phyloP scores from a whole-genome alignment of 2,329 filamentous ascomycete species.

The Coniochaeta ligniaria region DNA sequence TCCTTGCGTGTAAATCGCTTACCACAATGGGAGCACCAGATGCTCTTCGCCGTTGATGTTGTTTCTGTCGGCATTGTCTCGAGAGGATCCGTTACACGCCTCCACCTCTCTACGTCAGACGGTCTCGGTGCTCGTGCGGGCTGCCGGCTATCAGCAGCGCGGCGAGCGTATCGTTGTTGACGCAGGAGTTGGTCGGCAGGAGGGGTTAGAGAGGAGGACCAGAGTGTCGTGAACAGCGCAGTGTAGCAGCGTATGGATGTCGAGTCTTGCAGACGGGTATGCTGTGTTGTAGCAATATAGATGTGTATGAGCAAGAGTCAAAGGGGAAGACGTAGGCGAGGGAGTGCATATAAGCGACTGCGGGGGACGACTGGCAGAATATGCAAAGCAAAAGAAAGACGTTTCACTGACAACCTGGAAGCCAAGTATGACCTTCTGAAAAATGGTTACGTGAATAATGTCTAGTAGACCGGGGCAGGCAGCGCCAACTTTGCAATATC shows the following conservation, averaged over 20 bases:
- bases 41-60: neutral
- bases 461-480: neutral
- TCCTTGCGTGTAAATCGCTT: slow-evolving; percentile 49
- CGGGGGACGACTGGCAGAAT: neutral
- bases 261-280: neutral
- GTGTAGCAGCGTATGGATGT: slow-evolving; percentile 4
- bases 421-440: neutral
- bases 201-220: neutral
- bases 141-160: neutral
- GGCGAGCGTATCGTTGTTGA: neutral
- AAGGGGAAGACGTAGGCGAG: neutral
- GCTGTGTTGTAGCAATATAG: neutral
- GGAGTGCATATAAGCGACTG: neutral
- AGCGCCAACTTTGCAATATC: neutral
- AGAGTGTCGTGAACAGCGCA: slow-evolving; percentile 4
- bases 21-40: slow-evolving; percentile 47
- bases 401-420: slow-evolving; percentile 10
- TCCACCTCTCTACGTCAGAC: slow-evolving; percentile 35
- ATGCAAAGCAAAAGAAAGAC: neutral
- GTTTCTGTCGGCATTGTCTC: neutral
- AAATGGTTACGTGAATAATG: neutral
- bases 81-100: slow-evolving; percentile 1
- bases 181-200: neutral
- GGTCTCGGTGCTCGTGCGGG: slow-evolving; percentile 5
- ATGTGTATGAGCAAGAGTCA: neutral